Evolutionary conservation across 2,329 filamentous ascomycete genomes (phyloP), one percentile per base, ranked within the genome.

Genomic region (Harringtonia lauricola): DNA sequence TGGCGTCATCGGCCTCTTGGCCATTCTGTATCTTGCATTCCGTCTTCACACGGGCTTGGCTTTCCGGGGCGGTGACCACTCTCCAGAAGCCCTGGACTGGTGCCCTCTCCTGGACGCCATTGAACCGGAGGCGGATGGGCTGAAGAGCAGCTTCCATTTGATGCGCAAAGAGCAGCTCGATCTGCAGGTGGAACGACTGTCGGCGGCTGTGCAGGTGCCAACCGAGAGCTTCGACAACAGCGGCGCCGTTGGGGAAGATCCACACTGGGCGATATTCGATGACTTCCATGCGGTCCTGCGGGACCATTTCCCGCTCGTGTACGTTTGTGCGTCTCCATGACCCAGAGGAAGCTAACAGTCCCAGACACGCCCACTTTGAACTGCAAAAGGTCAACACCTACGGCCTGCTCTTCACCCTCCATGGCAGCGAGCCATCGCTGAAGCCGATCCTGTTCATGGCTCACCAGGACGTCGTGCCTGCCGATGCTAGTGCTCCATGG

Each of bases 401-500:
- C 53, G 76, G 71, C 3, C 60, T 79, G 41, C 52, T 80, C 26
- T 78, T 71, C 55, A 79, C 74, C 4, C 76, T 74, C 69, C 47
- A 67, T 31, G 77, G 77, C 3, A 64, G 60, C 8, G 61, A 76
- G 30, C 46, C 55, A 3, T 55, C 54, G 1, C 56, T 76, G 29
- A 76, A 74, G 55, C 76, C 76, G 0, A 68, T 70, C 4, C 57
- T 81, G 9, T 60, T 81, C 36, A 73, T 78, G 65, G 76, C 75
- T 1, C 77, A 81, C 54, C 74, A 79, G 54, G 78, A 81, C 54
- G 74, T 78, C 8, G 76, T 82, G 3, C 76, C 76, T 3, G 74
- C 76, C 0, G 64, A 64, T 3, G 61, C 66, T 4, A 62, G 69
- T 4, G 72, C 69, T 0, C 61, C 71, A 37, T 81, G 76, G 77